Conservation (phyloP, 2,329 filamentous ascomycete species). For the Fusarium torreyae region DNA sequence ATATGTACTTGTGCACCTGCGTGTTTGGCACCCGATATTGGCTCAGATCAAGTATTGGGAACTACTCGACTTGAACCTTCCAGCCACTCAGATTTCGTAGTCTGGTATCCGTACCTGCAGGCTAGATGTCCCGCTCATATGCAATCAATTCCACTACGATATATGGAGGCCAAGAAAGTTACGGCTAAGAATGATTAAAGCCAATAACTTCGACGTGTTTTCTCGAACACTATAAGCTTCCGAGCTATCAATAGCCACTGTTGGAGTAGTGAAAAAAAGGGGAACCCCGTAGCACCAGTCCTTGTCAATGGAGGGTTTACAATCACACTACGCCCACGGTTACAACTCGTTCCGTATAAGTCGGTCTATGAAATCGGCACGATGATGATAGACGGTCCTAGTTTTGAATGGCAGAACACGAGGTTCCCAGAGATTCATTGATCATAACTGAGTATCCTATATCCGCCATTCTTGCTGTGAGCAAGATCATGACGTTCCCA, state of each 20-base stretch:
- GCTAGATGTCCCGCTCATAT: not conserved
- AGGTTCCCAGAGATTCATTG: slow-evolving; percentile 44
- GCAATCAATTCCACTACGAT: not conserved
- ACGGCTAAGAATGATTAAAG: not conserved
- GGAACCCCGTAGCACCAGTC: not conserved
- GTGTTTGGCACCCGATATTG: not conserved
- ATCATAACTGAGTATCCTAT: slow-evolving; percentile 42
- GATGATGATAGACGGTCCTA: not conserved
- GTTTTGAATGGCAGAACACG: slow-evolving; percentile 35
- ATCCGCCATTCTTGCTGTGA: slow-evolving; percentile 38
- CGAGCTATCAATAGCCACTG: not conserved
- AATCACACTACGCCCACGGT: not conserved
- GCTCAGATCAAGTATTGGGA: slow-evolving; percentile 21
- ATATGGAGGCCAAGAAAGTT: not conserved
- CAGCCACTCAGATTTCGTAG: slow-evolving; percentile 33
- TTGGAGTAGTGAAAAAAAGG: not conserved
- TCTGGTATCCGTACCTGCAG: slow-evolving; percentile 13
- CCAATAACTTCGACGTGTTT: not conserved
- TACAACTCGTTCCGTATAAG: not conserved
- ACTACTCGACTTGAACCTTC: not conserved
- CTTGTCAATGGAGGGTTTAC: not conserved
- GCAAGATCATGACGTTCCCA: slow-evolving; percentile 36
- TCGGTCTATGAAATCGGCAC: not conserved
- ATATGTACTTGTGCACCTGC: slow-evolving; percentile 21
- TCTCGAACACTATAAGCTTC: not conserved